These are phyloP conservation scores for Daldinia decipiens DNA, from an alignment of 495 filamentous ascomycete genomes.

Conservation along the genomic window DNA sequence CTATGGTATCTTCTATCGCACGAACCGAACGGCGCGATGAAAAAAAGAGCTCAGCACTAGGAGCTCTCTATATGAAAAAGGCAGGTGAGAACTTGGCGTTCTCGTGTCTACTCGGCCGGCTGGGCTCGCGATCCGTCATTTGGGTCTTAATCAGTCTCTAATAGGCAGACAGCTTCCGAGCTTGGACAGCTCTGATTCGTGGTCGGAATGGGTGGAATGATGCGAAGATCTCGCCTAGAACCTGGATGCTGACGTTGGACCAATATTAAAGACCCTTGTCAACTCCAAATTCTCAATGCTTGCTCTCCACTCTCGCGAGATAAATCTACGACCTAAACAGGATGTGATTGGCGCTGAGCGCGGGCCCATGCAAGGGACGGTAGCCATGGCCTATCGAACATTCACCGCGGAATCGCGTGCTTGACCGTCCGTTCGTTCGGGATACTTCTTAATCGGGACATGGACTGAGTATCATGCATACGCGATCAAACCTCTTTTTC, in stretches of 20 bases:
- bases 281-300: conserved; percentile 30
- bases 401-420: conserved; percentile 34
- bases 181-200: conserved; percentile 22
- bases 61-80: conserved; percentile 35
- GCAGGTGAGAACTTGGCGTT: conserved; percentile 40
- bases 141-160: conserved; percentile 12
- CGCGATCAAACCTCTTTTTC: neutral
- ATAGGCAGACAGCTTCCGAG: conserved; percentile 21
- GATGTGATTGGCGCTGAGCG: conserved; percentile 32
- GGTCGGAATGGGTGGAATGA: conserved; percentile 14
- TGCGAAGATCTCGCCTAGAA: conserved; percentile 19
- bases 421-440: conserved; percentile 16
- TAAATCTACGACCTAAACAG: conserved; percentile 28
- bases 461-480: neutral
- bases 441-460: conserved; percentile 5
- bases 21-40: conserved; percentile 7
- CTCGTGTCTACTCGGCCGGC: conserved; percentile 36
- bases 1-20: conserved; percentile 2
- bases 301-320: conserved; percentile 30
- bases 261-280: conserved; percentile 12
- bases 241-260: conserved; percentile 36
- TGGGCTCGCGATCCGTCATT: conserved; percentile 20
- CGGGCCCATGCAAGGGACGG: conserved; percentile 35
- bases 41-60: conserved; percentile 32
- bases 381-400: conserved; percentile 10